Conservation (phyloP, 2,329 filamentous ascomycete species). For the Ascochyta koolunga region DNA sequence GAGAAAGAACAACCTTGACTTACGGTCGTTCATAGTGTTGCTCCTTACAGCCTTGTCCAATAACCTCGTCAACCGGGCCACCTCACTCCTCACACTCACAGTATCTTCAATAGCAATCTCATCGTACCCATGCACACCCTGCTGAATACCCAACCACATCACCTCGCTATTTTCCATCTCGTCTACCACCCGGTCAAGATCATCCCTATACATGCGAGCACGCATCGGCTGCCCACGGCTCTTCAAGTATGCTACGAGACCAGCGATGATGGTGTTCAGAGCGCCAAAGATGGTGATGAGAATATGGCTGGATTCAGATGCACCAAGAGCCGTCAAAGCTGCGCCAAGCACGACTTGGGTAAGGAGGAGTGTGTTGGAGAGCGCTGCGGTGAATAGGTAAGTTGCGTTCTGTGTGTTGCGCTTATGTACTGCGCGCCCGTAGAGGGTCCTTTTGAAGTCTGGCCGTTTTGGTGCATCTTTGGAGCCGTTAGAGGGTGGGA, state of each 20-base stretch:
- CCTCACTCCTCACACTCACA: constrained; percentile 43
- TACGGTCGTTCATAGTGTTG: constrained; percentile 31
- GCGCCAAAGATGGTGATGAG: constrained; percentile 51
- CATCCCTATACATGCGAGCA: constrained; percentile 50
- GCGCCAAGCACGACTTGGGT: constrained; percentile 50
- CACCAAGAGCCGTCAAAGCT: constrained; percentile 49
- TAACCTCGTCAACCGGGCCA: constrained; percentile 25
- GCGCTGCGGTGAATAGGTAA: constrained; percentile 45
- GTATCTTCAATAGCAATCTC: constrained; percentile 53
- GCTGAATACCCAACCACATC: constrained; percentile 53
- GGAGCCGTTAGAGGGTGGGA: constrained; percentile 39
- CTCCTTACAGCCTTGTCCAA: constrained; percentile 28
- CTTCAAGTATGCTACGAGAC: constrained; percentile 50
- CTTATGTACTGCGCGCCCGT: constrained; percentile 43
- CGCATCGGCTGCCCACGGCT: constrained; percentile 50
- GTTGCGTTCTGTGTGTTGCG: constrained; percentile 40
- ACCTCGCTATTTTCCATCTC: constrained; percentile 51
- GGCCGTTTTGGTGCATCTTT: constrained; percentile 19
- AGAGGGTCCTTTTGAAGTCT: constrained; percentile 42
- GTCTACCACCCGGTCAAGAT: constrained; percentile 49
- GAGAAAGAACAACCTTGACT: background rate
- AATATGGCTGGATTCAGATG: constrained; percentile 41
- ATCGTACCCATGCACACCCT: constrained; percentile 53
- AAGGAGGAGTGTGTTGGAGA: constrained; percentile 48
- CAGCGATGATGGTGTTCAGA: constrained; percentile 50